Evolutionary conservation across 1,139 yeast species (phyloP).

Genomic region (Geotrichum klebahnii): DNA sequence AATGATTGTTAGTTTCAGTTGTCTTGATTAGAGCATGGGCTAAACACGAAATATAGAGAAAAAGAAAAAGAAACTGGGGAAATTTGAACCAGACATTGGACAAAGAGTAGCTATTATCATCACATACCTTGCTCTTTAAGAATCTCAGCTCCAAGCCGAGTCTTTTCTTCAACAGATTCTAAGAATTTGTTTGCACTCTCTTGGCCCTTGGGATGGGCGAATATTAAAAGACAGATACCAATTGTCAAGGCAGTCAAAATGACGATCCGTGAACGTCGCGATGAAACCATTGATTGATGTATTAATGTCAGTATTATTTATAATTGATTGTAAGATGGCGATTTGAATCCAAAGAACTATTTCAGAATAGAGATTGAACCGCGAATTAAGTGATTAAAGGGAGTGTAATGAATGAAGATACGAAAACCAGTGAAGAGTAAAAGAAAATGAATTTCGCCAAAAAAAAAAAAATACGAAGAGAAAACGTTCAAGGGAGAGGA

Average conservation of each 20-base stretch:
- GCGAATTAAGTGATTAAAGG: too few relatives aligned
- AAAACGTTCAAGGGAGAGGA: too few relatives aligned
- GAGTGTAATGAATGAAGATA: too few relatives aligned
- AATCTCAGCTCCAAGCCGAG: not conserved
- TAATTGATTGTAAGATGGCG: not conserved
- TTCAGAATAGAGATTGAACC: not conserved
- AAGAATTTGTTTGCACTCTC: not conserved
- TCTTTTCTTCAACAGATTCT: conserved; percentile 1
- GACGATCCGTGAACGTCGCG: conserved; percentile 31
- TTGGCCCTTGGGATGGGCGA: conserved; percentile 8
- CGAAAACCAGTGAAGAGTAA: too few relatives aligned
- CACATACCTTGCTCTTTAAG: not conserved
- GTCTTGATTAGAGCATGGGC: too few relatives aligned
- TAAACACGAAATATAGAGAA: too few relatives aligned
- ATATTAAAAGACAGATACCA: conserved; percentile 27
- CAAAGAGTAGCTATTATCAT: too few relatives aligned
- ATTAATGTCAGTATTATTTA: too few relatives aligned
- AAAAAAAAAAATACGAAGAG: too few relatives aligned
- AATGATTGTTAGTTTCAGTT: not conserved
- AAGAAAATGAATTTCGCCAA: too few relatives aligned
- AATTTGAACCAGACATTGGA: too few relatives aligned
- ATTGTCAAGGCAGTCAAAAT: conserved; percentile 31
- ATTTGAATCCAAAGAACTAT: not conserved
- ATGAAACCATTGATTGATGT: conserved; percentile 26
- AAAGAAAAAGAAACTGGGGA: too few relatives aligned